These are phyloP conservation scores for Pyrenochaeta sp. DNA, from an alignment of 2,329 filamentous ascomycete species.

Conservation along the genomic window DNA sequence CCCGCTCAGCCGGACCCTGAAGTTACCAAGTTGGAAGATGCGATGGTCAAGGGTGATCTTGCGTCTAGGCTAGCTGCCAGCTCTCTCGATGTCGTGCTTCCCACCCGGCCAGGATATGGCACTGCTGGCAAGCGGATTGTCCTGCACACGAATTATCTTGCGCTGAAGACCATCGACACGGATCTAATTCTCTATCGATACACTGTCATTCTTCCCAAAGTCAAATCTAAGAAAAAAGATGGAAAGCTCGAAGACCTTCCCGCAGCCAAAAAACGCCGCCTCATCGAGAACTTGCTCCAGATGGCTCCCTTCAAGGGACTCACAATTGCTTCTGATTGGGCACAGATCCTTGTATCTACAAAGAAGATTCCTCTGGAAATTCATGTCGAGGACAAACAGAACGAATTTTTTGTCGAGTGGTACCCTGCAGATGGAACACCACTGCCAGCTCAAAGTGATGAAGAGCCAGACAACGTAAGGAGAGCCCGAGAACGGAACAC, in stretches of 20 bases:
- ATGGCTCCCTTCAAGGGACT: slow-evolving; percentile 38
- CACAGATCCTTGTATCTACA: slow-evolving; percentile 35
- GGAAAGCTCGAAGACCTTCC: too few species aligned
- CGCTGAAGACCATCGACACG: slow-evolving; percentile 41
- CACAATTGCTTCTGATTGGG: slow-evolving; percentile 50
- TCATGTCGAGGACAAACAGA: slow-evolving; percentile 16
- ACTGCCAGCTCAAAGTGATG: slow-evolving; percentile 16
- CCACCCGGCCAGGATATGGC: slow-evolving; percentile 43
- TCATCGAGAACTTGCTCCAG: slow-evolving; percentile 57
- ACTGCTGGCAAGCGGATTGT: slow-evolving; percentile 46
- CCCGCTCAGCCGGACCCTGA: slow-evolving; percentile 43
- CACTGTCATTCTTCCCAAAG: slow-evolving; percentile 39
- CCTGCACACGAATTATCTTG: slow-evolving; percentile 53
- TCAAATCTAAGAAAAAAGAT: too few species aligned
- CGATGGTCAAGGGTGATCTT: slow-evolving; percentile 38
- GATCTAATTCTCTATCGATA: slow-evolving; percentile 37
- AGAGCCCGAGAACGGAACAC: slow-evolving; percentile 28
- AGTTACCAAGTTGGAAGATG: slow-evolving; percentile 40
- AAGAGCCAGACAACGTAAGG: slow-evolving; percentile 21
- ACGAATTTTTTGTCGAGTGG: too few species aligned
- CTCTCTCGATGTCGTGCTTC: slow-evolving; percentile 32
- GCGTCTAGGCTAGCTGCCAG: slow-evolving; percentile 27
- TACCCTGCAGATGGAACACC: slow-evolving; percentile 35
- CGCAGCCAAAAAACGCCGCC: slow-evolving; percentile 56
- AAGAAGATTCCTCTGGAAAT: slow-evolving; percentile 30